These are phyloP conservation scores for Neocatenulostroma microsporum DNA, from an alignment of 2,329 filamentous ascomycete species.

Conservation along the genomic window DNA sequence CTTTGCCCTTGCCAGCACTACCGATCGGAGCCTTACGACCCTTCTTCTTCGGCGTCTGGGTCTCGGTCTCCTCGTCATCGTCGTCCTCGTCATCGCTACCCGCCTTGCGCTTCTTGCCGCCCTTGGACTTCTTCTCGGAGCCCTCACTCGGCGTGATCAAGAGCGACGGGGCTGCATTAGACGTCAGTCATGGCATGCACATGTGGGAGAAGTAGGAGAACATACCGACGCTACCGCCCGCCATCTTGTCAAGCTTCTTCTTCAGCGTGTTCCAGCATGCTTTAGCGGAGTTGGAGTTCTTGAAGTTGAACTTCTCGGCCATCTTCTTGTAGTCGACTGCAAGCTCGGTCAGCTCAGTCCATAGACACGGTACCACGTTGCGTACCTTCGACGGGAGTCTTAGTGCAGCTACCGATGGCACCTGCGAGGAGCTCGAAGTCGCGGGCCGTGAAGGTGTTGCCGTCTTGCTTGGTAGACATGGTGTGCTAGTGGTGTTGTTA, in stretches of 20 bases:
- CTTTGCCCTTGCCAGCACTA: neutral
- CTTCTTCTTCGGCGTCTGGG: constrained; percentile 2
- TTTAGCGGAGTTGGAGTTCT: constrained; percentile 29
- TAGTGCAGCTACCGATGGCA: constrained; percentile 12
- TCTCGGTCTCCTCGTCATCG: neutral
- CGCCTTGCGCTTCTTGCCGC: constrained; percentile 6
- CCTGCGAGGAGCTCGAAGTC: constrained; percentile 14
- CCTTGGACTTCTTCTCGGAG: neutral
- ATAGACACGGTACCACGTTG: neutral
- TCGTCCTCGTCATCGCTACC: neutral
- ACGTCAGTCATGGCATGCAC: neutral
- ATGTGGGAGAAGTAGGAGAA: neutral
- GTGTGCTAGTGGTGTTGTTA: no score
- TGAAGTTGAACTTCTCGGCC: constrained; percentile 30
- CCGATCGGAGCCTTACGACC: constrained; percentile 4
- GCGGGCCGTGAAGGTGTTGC: constrained; percentile 11
- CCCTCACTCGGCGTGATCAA: neutral
- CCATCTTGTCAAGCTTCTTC: constrained; percentile 30
- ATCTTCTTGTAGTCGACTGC: constrained; percentile 35
- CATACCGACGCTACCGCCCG: neutral
- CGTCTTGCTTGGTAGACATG: constrained; percentile 2
- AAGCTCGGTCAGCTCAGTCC: constrained; percentile 22
- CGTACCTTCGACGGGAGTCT: constrained; percentile 8
- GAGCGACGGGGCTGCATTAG: neutral
- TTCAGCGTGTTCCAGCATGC: constrained; percentile 30